These are phyloP conservation scores for Podaxis sp. DNA, from an alignment of 768 basidiomycete species.

Conservation along the genomic window DNA sequence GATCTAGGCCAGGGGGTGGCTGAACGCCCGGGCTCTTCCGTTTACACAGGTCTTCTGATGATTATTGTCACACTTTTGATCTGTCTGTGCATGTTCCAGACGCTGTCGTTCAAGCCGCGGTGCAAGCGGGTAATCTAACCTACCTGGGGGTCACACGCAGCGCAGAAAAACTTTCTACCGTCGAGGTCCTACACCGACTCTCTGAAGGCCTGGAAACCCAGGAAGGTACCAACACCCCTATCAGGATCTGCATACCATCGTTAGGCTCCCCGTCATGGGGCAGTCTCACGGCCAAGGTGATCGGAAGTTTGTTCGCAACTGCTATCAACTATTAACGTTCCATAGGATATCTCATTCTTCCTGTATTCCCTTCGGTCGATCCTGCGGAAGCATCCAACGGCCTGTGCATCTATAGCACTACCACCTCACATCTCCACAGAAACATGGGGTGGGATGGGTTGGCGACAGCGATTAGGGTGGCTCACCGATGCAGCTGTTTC, in stretches of 20 bases:
- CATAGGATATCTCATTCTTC: constrained; percentile 70
- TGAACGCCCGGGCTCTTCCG: constrained; percentile 3
- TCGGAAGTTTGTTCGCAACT: constrained; percentile 17
- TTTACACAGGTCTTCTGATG: constrained; percentile 44
- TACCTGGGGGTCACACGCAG: constrained; percentile 7
- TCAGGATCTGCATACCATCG: constrained; percentile 61
- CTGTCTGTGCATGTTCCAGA: constrained; percentile 61
- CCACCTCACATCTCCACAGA: constrained; percentile 61
- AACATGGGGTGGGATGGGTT: constrained; percentile 60
- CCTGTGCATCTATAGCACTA: constrained; percentile 68
- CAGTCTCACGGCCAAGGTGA: constrained; percentile 54
- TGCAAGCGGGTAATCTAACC: constrained; percentile 22
- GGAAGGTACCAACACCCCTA: constrained; percentile 30
- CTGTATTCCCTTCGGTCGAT: constrained; percentile 63
- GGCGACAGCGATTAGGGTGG: constrained; percentile 81
- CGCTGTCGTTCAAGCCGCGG: constrained; percentile 43
- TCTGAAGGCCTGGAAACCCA: constrained; percentile 26
- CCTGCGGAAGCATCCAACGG: constrained; percentile 54
- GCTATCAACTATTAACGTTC: constrained; percentile 6
- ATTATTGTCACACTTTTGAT: constrained; percentile 73
- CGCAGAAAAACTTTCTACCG: constrained; percentile 12
- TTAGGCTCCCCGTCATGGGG: constrained; percentile 73
- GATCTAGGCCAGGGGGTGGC: constrained; percentile 5
- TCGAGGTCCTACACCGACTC: constrained; percentile 25
- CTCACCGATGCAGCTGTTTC: constrained; percentile 72